Percentiles rank a stretch among this genome's conserved stretches.
Evolutionary conservation across 2,329 filamentous ascomycete genomes (phyloP).

Genomic region (Trichoderma sp.): DNA sequence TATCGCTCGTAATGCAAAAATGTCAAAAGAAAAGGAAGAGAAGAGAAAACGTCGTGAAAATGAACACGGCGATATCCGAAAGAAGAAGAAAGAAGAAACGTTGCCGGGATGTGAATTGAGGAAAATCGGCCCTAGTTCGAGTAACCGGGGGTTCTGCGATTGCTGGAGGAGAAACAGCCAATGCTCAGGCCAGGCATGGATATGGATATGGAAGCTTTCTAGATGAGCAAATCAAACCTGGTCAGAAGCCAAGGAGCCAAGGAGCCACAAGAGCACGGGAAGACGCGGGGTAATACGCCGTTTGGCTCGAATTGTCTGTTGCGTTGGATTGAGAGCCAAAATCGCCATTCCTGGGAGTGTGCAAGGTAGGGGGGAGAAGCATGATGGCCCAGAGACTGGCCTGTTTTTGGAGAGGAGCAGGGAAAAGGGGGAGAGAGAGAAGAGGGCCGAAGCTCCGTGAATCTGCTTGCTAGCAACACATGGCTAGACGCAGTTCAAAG

Average conservation of each 20-base stretch:
- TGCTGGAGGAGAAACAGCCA: neutral
- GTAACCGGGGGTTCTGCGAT: conserved; percentile 4
- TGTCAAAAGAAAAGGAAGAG: neutral
- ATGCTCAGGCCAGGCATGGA: neutral
- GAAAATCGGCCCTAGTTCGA: neutral
- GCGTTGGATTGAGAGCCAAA: neutral
- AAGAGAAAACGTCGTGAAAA: neutral
- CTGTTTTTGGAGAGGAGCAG: neutral
- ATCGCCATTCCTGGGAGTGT: neutral
- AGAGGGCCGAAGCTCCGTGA: neutral
- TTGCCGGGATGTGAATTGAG: neutral
- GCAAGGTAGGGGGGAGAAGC: neutral
- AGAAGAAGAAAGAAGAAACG: neutral
- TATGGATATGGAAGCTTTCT: conserved; percentile 5
- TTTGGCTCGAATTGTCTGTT: neutral
- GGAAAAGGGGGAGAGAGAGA: neutral
- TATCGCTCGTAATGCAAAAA: neutral
- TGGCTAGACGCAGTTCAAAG: neutral
- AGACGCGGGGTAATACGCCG: conserved; percentile 16
- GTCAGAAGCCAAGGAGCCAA: neutral
- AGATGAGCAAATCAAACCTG: conserved; percentile 7
- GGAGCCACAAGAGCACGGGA: neutral
- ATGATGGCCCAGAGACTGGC: neutral
- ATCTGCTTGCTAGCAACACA: neutral
- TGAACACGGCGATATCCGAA: neutral